Conservation (phyloP, 2,329 filamentous ascomycete species). For the Aspergillus texensis region DNA sequence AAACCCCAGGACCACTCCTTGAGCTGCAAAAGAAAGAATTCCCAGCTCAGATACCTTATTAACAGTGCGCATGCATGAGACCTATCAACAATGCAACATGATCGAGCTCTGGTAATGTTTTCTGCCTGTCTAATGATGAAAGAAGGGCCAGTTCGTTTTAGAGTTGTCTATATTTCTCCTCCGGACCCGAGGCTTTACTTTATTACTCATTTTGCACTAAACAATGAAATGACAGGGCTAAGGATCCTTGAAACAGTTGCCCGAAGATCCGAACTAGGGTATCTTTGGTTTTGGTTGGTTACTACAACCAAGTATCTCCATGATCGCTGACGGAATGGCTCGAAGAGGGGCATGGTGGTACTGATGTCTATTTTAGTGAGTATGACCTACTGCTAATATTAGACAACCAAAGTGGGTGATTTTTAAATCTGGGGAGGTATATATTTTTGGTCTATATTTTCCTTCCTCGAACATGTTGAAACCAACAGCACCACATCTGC, state of each 20-base stretch:
- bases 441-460: not conserved
- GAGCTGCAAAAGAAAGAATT: not conserved
- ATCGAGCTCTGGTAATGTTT: not conserved
- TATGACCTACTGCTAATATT: not conserved
- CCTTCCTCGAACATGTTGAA: not conserved
- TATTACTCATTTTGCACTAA: not conserved
- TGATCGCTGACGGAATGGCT: not conserved
- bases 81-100: not conserved
- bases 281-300: not conserved
- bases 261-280: not conserved
- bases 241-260: not conserved
- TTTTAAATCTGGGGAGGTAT: not conserved
- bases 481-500: not conserved
- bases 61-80: not conserved
- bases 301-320: not conserved
- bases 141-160: not conserved
- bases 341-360: not conserved
- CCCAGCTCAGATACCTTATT: not conserved
- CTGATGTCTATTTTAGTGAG: not conserved
- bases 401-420: not conserved
- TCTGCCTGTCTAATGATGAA: not conserved
- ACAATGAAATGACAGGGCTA: slow-evolving; percentile 1
- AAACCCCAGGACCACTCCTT: slow-evolving; percentile 13
- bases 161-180: not conserved
- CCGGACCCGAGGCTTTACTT: not conserved